Evolutionary conservation across 192 early-diverging fungal species (phyloP).

Genomic region (Linnemannia hyalina): DNA sequence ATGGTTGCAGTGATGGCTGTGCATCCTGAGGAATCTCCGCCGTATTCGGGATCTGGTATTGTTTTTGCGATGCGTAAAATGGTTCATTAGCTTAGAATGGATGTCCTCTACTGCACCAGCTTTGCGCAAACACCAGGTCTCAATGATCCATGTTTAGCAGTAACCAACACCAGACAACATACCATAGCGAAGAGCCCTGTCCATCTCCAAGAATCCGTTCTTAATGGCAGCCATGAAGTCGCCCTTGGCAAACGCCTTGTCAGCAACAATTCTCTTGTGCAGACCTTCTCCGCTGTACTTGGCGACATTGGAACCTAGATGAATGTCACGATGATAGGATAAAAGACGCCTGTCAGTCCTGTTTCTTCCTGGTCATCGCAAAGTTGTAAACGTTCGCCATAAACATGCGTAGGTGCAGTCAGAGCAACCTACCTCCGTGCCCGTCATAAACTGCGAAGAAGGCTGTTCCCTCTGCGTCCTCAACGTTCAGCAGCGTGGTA

Average conservation of each 20-base stretch:
- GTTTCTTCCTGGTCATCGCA: background rate
- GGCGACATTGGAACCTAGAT: conserved; percentile 78
- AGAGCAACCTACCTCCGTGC: conserved; percentile 79
- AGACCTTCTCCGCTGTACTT: conserved; percentile 85
- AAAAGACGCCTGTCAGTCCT: background rate
- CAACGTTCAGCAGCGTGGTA: conserved; percentile 83
- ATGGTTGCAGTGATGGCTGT: conserved; percentile 92
- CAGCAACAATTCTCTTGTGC: conserved; percentile 77
- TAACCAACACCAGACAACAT: conserved; percentile 5
- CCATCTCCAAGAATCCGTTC: conserved; percentile 85
- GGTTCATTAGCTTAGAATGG: background rate
- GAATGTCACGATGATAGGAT: background rate
- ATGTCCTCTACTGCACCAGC: conserved; percentile 1
- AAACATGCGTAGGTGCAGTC: background rate
- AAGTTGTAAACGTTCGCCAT: background rate
- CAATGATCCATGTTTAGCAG: background rate
- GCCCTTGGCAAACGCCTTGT: conserved; percentile 73
- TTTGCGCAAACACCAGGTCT: background rate
- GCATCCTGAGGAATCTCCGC: conserved; percentile 93
- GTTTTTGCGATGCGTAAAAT: background rate
- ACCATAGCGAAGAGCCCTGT: conserved; percentile 83
- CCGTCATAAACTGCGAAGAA: conserved; percentile 99
- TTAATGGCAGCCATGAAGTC: conserved; percentile 85
- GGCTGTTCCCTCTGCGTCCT: conserved; percentile 71
- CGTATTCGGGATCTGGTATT: conserved; percentile 76